A percentile compares a stretch with the other conserved stretches of the same genome.
These are phyloP conservation scores for Phytophthora multivora DNA, from an alignment of 352 stramenopile species.

Conservation along the genomic window DNA sequence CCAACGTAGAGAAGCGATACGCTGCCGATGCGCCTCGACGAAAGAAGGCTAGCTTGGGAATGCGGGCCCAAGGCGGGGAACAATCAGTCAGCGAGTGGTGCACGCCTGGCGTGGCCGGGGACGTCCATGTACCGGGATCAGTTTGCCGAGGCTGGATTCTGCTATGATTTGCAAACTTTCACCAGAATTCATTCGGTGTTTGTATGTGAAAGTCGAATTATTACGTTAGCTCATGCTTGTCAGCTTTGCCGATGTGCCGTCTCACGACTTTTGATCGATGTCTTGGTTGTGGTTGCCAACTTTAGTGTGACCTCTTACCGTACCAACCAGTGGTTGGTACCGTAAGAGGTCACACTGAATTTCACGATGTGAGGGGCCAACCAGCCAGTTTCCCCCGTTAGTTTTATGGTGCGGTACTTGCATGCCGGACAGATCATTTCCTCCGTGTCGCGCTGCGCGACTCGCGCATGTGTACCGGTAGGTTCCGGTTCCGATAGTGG, in stretches of 20 bases:
- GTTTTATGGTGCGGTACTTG: slow-evolving; percentile 12
- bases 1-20: neutral
- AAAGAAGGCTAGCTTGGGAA: slow-evolving; percentile 18
- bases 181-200: slow-evolving; percentile 12
- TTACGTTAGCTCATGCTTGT: neutral
- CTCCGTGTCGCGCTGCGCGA: slow-evolving; percentile 11
- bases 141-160: slow-evolving; percentile 7
- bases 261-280: neutral
- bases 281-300: neutral
- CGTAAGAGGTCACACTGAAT: neutral
- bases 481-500: too few relatives aligned
- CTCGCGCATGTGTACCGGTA: too few relatives aligned
- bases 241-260: neutral
- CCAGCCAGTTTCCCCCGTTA: slow-evolving; percentile 17
- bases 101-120: slow-evolving; percentile 16
- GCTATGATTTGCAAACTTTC: slow-evolving; percentile 5
- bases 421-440: slow-evolving; percentile 26
- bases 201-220: slow-evolving; percentile 23
- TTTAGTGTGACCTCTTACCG: too few relatives aligned
- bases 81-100: slow-evolving; percentile 14
- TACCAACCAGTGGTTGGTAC: too few relatives aligned
- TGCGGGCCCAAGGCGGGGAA: slow-evolving; percentile 2
- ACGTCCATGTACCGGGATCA: slow-evolving; percentile 22
- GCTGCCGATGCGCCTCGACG: neutral
- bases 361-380: neutral